Base-by-base conservation (phyloP, 495 filamentous ascomycete species). In the Penicillium daleae region DNA sequence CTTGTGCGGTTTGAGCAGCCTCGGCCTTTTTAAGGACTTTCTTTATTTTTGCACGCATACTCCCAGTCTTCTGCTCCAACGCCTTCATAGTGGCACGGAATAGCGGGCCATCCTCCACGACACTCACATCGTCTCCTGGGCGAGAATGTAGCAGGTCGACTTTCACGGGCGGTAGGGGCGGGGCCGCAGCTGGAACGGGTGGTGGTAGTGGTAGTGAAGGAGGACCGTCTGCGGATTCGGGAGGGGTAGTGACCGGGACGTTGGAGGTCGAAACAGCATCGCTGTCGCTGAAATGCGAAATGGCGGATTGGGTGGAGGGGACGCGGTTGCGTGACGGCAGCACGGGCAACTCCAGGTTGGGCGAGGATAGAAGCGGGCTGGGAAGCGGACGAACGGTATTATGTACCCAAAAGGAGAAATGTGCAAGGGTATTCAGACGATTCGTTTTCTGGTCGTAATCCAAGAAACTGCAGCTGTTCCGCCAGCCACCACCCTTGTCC, bases 21-120 rank as follows among this genome's bases (percentile, higher is more conserved):
- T 98, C 95, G 31, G 94, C 96, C 64, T 89, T 90, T 66, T 92
- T 94, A 46, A 98, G 78, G 12, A 99, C 88, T 65, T 97, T 96
- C 76, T 99, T 99, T 86, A 97, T 98, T 67, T 92, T 90, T 27
- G 83, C 77, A 39, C 92, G 86, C 87, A 99, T 92, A 68, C 89
- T 96, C n/a, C 92, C 92, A 0, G 94, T 99, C 81, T 97, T 98
- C 67, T 94, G 92, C 72, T 99, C 95, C 35, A 98, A 77, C 1
- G 93, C 89, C 72, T 98, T 98, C 85, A 99, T 96, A 1, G 94
- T 97, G 10, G 95, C 95, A 61, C 95, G 87, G 76, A 99, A 99
- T 9, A 99, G 78, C 0, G 95, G 95, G 6, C 95, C 96, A 81
- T 99, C 95, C 66, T 98, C 95, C 19, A 88, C 86, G 17, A 86